A percentile compares a stretch with the other conserved stretches of the same genome.
These are phyloP conservation scores for Globisporangium nodosum DNA, from an alignment of 352 stramenopile genomes.

Conservation along the genomic window DNA sequence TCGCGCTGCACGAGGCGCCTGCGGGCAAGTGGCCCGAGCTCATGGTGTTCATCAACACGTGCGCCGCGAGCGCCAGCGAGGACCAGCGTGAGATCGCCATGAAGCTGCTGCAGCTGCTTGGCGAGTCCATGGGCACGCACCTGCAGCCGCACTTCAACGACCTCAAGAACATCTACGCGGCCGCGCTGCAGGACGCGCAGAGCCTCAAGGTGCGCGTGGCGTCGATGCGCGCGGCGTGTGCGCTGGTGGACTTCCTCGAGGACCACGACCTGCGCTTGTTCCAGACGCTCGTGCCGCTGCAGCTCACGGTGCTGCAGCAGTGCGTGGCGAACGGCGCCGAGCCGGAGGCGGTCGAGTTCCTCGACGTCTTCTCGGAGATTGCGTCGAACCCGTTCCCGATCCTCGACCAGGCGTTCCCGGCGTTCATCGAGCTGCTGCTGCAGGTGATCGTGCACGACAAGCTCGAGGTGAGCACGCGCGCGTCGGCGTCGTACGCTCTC, in stretches of 20 bases:
- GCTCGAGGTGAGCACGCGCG: conserved; percentile 73
- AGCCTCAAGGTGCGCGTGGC: conserved; percentile 80
- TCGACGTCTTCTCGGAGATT: conserved; percentile 85
- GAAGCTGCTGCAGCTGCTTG: conserved; percentile 92
- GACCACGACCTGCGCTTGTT: conserved; percentile 68
- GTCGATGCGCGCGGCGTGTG: conserved; percentile 74
- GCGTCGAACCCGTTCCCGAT: conserved; percentile 81
- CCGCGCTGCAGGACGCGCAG: conserved; percentile 69
- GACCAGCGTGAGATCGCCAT: conserved; percentile 91
- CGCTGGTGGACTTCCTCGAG: conserved; percentile 77
- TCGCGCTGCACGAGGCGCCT: conserved; percentile 76
- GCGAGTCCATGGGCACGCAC: conserved; percentile 87
- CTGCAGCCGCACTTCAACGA: conserved; percentile 80
- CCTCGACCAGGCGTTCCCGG: conserved; percentile 70
- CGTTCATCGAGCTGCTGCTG: conserved; percentile 80
- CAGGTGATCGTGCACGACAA: conserved; percentile 74
- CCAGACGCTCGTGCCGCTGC: conserved; percentile 70
- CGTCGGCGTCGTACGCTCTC: conserved; percentile 75
- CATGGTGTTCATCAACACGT: conserved; percentile 92
- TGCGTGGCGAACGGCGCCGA: conserved; percentile 76
- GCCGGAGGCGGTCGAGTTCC: conserved; percentile 77
- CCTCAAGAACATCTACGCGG: conserved; percentile 74
- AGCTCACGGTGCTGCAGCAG: conserved; percentile 83
- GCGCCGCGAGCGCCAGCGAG: conserved; percentile 69
- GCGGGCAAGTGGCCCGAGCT: conserved; percentile 88